Base-by-base conservation (phyloP, 371 early-diverging fungal species). In the Lichtheimia ramosa region DNA sequence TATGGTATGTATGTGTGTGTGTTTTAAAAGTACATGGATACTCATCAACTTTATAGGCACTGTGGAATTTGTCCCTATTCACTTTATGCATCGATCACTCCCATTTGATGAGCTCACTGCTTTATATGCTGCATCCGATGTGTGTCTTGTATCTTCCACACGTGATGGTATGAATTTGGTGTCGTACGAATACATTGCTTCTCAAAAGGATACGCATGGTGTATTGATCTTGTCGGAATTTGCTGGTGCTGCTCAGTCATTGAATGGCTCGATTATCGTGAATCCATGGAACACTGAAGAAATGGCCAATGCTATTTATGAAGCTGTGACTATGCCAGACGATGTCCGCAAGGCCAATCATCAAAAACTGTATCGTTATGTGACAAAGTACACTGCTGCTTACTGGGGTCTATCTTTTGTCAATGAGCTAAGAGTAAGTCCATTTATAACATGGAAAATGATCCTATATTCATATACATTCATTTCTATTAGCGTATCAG, bases 91-190 rank as follows among this genome's bases (percentile, higher is more conserved):
- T 82, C 92, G 96, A 70, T 94, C 96, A 15, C 93, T 99, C 46
- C 83, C 83, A 23, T 97, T 99, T 73, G 88, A 95, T 49, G 99
- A 99, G 76, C 74, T 99, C 25, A 94, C 94, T 15, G 92, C 99
- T 3, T 84, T 99, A 40, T 99, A 99, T 71, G 89, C 96, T 6
- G 86, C 93, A 7, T 86, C 97, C 0, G 99, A 99, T 77, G 96
- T 92, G 13, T 97, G 99, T 66, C 73, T 99, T 43, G 91, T 99
- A 18, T 94, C 99, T 27, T 97, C 97, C 23, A 94, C 99, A 2
- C 89, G 99, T 42, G 99, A 99, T 76, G 99, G 99, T 54, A 99
- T 99, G 99, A 99, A 99, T 81, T 72, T 99, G 64, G 99, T 74
- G 0, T 92, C 96, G 21, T 91, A 99, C 74, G 99, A 99, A 79